Conservation (phyloP, 2,329 filamentous ascomycete genomes). For the Fusarium euwallaceae region DNA sequence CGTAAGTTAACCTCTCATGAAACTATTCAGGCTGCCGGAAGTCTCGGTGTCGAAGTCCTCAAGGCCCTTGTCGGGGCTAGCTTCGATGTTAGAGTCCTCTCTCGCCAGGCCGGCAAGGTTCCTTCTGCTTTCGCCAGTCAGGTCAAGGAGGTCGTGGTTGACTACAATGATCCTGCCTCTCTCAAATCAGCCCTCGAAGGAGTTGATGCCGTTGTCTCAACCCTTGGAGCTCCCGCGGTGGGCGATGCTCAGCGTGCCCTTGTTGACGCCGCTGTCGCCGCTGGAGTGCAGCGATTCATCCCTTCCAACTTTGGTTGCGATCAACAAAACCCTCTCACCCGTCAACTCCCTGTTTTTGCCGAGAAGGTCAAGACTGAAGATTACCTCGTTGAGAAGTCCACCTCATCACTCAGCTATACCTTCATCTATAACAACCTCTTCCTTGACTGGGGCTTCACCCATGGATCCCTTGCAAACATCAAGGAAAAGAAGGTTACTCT, state of each 20-base stretch:
- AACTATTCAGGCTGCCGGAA: conserved; percentile 3
- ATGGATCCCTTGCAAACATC: conserved; percentile 5
- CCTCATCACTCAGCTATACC: conserved; percentile 6
- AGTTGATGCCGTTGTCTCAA: conserved; percentile 11
- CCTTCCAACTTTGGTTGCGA: conserved; percentile 18
- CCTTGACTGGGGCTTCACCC: conserved; percentile 10
- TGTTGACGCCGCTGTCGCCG: conserved; percentile 7
- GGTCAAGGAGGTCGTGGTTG: conserved; percentile 13
- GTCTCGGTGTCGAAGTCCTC: conserved; percentile 9
- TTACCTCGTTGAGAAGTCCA: conserved; percentile 1
- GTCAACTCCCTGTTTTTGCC: conserved; percentile 2
- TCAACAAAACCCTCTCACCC: conserved; percentile 8
- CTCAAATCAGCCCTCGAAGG: conserved; percentile 10
- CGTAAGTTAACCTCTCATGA: neutral
- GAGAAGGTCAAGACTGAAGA: conserved; percentile 2
- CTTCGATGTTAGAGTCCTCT: conserved; percentile 5
- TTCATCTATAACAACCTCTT: conserved; percentile 13
- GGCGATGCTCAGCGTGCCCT: conserved; percentile 3
- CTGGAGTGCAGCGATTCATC: conserved; percentile 15
- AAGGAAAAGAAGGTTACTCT: neutral
- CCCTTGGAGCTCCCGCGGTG: conserved; percentile 7
- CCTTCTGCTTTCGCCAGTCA: conserved; percentile 1
- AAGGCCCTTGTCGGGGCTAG: neutral
- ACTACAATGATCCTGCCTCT: conserved; percentile 6
- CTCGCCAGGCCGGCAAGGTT: conserved; percentile 9